phyloP scores from a whole-genome alignment of 1,284 basidiomycete genomes.

The Calocybe gambosa region DNA sequence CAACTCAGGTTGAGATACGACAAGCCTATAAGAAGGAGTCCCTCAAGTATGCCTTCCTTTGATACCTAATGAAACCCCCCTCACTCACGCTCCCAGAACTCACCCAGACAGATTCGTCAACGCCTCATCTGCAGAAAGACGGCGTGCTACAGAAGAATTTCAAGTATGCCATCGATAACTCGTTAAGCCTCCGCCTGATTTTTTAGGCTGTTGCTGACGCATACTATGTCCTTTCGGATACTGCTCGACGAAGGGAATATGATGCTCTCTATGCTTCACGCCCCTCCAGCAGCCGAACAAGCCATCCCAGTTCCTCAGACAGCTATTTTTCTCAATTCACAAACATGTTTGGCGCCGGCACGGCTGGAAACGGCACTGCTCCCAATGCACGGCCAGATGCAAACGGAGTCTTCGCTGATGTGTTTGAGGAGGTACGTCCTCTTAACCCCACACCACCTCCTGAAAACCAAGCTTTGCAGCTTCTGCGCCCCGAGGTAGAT shows the following conservation, averaged over 20 bases:
- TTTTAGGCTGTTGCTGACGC: conserved; percentile 85
- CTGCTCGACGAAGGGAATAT: conserved; percentile 75
- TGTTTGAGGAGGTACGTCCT: conserved; percentile 76
- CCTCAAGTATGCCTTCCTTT: conserved; percentile 35
- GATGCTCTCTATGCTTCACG: conserved; percentile 61
- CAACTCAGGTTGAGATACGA: conserved; percentile 68
- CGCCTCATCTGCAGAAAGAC: conserved; percentile 66
- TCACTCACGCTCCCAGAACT: conserved; percentile 43
- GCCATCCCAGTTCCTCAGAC: conserved; percentile 60
- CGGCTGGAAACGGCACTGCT: conserved; percentile 24
- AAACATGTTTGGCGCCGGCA: conserved; percentile 51
- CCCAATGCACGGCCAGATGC: conserved; percentile 60
- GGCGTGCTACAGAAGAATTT: conserved; percentile 75
- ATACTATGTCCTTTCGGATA: conserved; percentile 91
- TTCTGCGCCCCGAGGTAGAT: conserved; percentile 75
- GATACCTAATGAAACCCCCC: neutral
- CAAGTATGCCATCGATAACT: conserved; percentile 40
- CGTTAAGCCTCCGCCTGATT: neutral
- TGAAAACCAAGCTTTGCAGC: conserved; percentile 28
- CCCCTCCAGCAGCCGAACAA: conserved; percentile 41
- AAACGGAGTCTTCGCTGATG: conserved; percentile 79
- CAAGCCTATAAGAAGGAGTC: conserved; percentile 83
- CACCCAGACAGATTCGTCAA: conserved; percentile 88
- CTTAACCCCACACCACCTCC: neutral
- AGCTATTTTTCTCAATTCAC: conserved; percentile 79